Evolutionary conservation across 2,329 filamentous ascomycete species (phyloP), one percentile per base, ranked within the genome.

Genomic region (Aspergillus sp.): DNA sequence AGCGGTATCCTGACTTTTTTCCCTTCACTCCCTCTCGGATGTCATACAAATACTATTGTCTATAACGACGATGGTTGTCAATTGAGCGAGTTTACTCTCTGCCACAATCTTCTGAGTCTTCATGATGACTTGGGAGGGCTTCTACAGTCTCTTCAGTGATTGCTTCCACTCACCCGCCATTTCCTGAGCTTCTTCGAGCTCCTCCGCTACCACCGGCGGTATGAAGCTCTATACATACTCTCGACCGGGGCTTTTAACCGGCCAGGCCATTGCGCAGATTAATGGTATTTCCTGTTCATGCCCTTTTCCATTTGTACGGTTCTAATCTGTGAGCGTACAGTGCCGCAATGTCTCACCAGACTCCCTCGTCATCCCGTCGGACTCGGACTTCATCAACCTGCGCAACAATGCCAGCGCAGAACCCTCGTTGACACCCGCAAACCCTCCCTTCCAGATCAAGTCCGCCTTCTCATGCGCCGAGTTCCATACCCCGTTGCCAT

Each of bases 401-500:
- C 27, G 27, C 51, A 43, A 44, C 48, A 23, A 44, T 44, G 33
- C 30, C 46, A 50, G 48, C 37, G 47, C 44, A 54, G 58, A 54
- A 52, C 53, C n/a, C 47, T 49, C 48, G 58, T 48, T 50, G 49
- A 51, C 45, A 47, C 53, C 32, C 43, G 51, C 10, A 32, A 47
- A 4, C 44, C 38, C 37, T 38, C 22, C 17, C 55, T 69, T 46
- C 58, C 67, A 33, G 61, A 65, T 41, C 59, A 67, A 47, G 62
- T 74, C 54, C 72, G 70, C 43, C 61, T 66, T 17, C 57, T 78
- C 38, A 79, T 80, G 73, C 78, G 80, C 37, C 65, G 68, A 19
- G 73, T 82, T 4, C 76, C 78, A 1, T 75, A 80, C 60, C 76
- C 80, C 1, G 78, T 82, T 44, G 77, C 78, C 41, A 68, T 82